phyloP scores from a whole-genome alignment of 257 asterid species.

The Solanum tacnaense region DNA sequence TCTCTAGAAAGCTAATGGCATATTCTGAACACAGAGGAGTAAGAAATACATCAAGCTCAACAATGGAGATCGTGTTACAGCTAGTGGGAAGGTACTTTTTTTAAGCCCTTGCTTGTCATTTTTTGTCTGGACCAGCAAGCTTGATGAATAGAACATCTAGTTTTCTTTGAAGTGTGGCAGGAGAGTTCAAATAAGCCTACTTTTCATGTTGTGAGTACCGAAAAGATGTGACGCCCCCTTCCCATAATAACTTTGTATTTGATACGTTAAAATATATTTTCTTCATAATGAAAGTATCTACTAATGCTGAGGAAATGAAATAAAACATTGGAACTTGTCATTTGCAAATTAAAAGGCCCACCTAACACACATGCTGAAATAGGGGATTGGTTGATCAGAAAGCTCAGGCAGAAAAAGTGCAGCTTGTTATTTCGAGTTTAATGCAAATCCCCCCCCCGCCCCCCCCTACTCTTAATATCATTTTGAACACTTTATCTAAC shows the following conservation, averaged over 20 bases:
- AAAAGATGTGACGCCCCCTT: neutral
- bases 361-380: neutral
- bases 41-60: slow-evolving; percentile 88
- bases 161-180: neutral
- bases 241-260: neutral
- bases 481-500: neutral
- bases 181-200: neutral
- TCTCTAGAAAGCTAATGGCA: neutral
- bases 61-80: slow-evolving; percentile 89
- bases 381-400: neutral
- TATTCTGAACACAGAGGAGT: slow-evolving; percentile 52
- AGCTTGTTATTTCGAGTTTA: neutral
- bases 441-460: neutral
- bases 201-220: neutral
- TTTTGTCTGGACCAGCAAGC: neutral
- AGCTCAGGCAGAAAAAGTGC: neutral
- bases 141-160: neutral
- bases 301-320: neutral
- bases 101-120: neutral
- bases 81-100: slow-evolving; percentile 82
- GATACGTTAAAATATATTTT: neutral
- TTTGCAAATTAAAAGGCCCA: neutral
- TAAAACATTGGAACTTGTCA: neutral
- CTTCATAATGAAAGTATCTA: neutral
- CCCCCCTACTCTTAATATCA: neutral